Evolutionary conservation across 805 yeast genomes (phyloP), one percentile per base, ranked within the genome.

Genomic region (Wickerhamiella azyma): DNA sequence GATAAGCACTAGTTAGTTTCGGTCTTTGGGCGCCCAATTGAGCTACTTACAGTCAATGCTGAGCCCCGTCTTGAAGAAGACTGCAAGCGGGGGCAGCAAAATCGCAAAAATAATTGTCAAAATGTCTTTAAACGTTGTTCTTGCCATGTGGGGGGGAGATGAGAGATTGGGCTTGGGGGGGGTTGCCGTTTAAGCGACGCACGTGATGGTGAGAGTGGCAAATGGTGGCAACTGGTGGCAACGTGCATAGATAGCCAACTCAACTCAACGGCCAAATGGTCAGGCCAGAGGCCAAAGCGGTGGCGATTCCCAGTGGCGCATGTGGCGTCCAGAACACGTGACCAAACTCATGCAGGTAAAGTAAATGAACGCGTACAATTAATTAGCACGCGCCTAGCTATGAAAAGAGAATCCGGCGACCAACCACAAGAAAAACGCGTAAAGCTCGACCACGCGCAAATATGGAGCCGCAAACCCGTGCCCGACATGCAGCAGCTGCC

Each of bases 11-110:
- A 30, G 45, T 37, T 41, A 24, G 44, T 41, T 24, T 24, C 37
- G 30, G 30, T 7, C 10, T 3, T 26, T 26, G 29, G 4, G 10
- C 10, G 29, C 29, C 10, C 10, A 17, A 10, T 3, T 1, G 16
- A 19, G 5, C 28, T 42, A 55, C 58, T 53, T 53, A 56, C 57
- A 67, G 57, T 84, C 94, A 7, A 78, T 75, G 1, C 88, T 77
- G 51, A 81, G 48, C 2, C 94, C 94, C 46, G 81, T 69, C 58
- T 81, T 80, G 51, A 82, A 64, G 55, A 76, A 69, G 16, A 84
- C 94, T 1, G 94, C 85, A 45, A 84, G 59, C 1, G 94, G 94
- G 1, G 94, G 94, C 55, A 80, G 69, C 54, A 84, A 60, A 41
- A 83, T 71, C 1, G 92, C 83, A 41, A 84, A 55, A 9, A 84